Base-by-base conservation (phyloP, 306 rosid genomes). In the Ormosia semicastrata region DNA sequence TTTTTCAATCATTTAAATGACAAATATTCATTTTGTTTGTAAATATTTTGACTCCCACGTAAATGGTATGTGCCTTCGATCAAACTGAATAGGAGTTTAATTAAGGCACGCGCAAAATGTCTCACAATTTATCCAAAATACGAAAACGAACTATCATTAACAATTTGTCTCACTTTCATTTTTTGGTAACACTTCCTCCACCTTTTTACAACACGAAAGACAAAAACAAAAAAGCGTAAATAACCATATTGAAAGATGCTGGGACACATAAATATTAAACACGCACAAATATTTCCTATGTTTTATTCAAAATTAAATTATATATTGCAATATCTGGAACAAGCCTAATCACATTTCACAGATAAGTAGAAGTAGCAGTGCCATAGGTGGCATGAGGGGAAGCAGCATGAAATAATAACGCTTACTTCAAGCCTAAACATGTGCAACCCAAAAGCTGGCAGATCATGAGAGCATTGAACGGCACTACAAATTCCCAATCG, bases 381-480 rank as follows among this genome's bases (percentile, higher is more conserved):
- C 15, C 17, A 1, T 24, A 7, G 4, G 4, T 4, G 68, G 34
- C 37, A 29, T 7, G 5, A 54, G 13, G 47, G 44, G 46, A 32
- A 62, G 71, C 69, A 76, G 64, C 36, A 53, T 17, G 77, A 65
- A 67, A 49, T 60, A 66, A 62, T 53, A 50, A 32, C 18, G 12
- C 30, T 66, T 57, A 47, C 88, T 73, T 86, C 24, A 40, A 40
- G 46, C 32, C 15, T 11, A 83, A 77, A 81, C 62, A 74, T 57
- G 67, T 73, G 32, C 65, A 77, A 47, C 82, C 83, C 79, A 73
- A 83, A 69, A 44, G 64, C 69, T 73, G 84, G 73, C 81, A 69
- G 52, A 54, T 54, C 57, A 65, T 58, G 32, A 18, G 60, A 56
- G 39, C 33, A 54, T 30, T 24, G 24, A 53, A 10, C 60, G 54